Base-by-base conservation (phyloP, 2,329 filamentous ascomycete genomes). In the Trichophyton mentagrophytes region DNA sequence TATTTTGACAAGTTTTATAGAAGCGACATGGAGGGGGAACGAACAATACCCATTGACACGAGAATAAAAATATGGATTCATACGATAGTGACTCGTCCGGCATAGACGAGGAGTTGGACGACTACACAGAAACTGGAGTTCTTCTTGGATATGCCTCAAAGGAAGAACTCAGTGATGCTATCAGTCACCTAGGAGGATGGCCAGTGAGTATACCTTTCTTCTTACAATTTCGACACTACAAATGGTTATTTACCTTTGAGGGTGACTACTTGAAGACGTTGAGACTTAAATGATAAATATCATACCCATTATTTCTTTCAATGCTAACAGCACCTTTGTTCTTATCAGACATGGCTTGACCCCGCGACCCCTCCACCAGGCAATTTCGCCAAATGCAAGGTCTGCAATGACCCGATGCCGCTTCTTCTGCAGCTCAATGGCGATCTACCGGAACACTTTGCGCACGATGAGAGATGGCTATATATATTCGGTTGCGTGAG, bases 351-450 rank as follows among this genome's bases (percentile, higher is more conserved):
- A 73, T 99, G 93, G 93, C 78, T 96, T 42, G 86, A 91, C 66
- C 74, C 80, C n/a, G 77, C 80, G 59, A 82, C 80, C 46, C 79
- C 87, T 3, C 88, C 92, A 6, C 88, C 89, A 1, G 87, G 87
- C 25, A 78, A 85, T 0, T 80, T 95, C 8, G 90, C 88, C 22
- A 87, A 85, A 74, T 99, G 93, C 78, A 90, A 88, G 74, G 82
- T 88, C 65, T 99, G 93, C 82, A 88, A 90, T 66, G 82, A 85
- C 59, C 75, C 89, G 59, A 90, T 96, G 83, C 85, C 84, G 1
- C 80, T 97, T 9, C 82, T 99, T 2, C 82, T 99, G 55, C 90
- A 99, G 73, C 82, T 99, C 30, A 90, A 99, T 73, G 91, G 85
- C 68, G 90, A 96, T 71, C 80, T 97, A 2, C 91, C 90, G 13